Percentiles rank a stretch among this genome's conserved stretches.
These are phyloP conservation scores for Rhodotorula diobovata DNA, from an alignment of 768 basidiomycete species.

Conservation along the genomic window DNA sequence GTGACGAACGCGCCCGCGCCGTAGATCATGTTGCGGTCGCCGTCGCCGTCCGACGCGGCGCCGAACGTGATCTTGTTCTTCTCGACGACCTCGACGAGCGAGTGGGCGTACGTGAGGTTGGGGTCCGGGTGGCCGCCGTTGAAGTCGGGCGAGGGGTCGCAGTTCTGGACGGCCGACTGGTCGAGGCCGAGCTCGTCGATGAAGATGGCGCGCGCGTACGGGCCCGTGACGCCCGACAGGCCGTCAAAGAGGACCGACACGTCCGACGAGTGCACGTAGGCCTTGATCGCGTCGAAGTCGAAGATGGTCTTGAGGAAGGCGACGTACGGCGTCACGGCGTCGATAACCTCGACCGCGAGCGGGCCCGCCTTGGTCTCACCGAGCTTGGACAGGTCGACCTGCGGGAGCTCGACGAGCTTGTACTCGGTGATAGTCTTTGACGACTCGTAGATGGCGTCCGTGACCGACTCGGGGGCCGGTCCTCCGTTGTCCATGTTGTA, in stretches of 20 bases:
- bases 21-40: conserved; percentile 99
- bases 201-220: conserved; percentile 85
- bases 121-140: conserved; percentile 98
- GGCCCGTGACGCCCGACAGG: conserved; percentile 92
- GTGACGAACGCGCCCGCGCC: conserved; percentile 97
- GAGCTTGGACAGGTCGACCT: conserved; percentile 80
- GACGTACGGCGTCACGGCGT: conserved; percentile 87
- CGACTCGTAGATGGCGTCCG: conserved; percentile 88
- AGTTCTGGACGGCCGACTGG: conserved; percentile 79
- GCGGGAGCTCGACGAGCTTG: conserved; percentile 71
- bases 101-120: conserved; percentile 93
- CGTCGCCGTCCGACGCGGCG: conserved; percentile 94
- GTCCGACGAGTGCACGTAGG: conserved; percentile 67
- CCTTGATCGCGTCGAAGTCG: conserved; percentile 85
- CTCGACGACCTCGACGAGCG: conserved; percentile 89
- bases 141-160: conserved; percentile 85
- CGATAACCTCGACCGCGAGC: conserved; percentile 79
- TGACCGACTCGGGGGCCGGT: conserved; percentile 91
- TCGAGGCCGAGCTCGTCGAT: conserved; percentile 75
- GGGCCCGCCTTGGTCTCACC: conserved; percentile 78
- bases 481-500: conserved; percentile 98
- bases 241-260: conserved; percentile 91
- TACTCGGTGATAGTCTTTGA: conserved; percentile 81
- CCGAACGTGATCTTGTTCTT: conserved; percentile 79
- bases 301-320: conserved; percentile 80